Evolutionary conservation across 257 asterid species (phyloP).

Genomic region (Solanum chmielewskii): DNA sequence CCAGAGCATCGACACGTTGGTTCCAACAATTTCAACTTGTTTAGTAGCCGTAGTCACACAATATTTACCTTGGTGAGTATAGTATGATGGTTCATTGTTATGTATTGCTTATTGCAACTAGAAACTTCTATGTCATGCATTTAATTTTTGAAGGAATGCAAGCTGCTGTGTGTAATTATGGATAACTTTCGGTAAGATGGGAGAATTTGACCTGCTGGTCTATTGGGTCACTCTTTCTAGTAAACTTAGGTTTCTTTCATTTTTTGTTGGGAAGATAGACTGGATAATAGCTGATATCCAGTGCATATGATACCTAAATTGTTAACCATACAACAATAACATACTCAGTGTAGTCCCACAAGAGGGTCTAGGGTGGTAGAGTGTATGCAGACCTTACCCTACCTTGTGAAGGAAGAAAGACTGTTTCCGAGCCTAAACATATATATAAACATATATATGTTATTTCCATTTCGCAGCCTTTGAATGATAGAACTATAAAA

Average conservation of each 20-base stretch:
- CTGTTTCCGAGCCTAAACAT: not conserved
- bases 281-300: not conserved
- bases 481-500: not conserved
- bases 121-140: not conserved
- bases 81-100: not conserved
- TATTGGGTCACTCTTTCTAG: not conserved
- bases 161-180: not conserved
- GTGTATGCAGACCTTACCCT: not conserved
- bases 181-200: not conserved
- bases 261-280: not conserved
- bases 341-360: not conserved
- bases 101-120: not conserved
- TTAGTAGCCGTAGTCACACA: constrained; percentile 99
- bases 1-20: constrained; percentile 99
- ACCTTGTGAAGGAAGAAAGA: not conserved
- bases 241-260: not conserved
- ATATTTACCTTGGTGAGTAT: constrained; percentile 84
- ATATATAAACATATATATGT: too few species aligned
- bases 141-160: not conserved
- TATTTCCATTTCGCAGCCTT: not conserved
- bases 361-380: not conserved
- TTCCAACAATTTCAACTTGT: constrained; percentile 89
- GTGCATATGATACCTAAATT: not conserved
- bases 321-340: not conserved
- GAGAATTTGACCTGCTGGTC: not conserved